Conservation (phyloP, 371 early-diverging fungal genomes). For the Syncephalastrum contaminatum region DNA sequence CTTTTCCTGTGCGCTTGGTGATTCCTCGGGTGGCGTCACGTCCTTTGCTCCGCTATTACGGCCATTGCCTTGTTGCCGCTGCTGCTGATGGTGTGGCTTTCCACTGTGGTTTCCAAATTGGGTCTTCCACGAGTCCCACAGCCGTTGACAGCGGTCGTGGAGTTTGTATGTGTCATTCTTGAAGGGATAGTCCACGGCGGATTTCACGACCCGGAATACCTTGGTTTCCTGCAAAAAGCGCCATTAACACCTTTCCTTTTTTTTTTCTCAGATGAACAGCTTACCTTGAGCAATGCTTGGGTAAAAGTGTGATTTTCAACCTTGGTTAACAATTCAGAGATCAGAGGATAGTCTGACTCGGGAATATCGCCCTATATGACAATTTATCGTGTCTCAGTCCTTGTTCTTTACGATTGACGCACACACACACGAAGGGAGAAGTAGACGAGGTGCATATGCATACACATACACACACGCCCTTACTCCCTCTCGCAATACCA, state of each 20-base stretch:
- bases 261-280: not conserved
- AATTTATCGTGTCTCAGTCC: too few relatives aligned
- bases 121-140: slow-evolving; percentile 41
- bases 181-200: slow-evolving; percentile 37
- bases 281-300: slow-evolving; percentile 44
- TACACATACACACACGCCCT: not conserved
- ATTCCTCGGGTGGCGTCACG: too few relatives aligned
- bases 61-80: not conserved
- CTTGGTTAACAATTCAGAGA: slow-evolving; percentile 34
- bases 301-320: slow-evolving; percentile 49
- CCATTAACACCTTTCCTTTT: not conserved
- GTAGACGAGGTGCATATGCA: too few relatives aligned
- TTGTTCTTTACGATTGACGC: too few relatives aligned
- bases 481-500: not conserved
- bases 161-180: slow-evolving; percentile 36
- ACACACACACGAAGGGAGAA: too few relatives aligned
- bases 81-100: slow-evolving; percentile 6
- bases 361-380: slow-evolving; percentile 44
- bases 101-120: slow-evolving; percentile 8
- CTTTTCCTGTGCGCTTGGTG: too few relatives aligned
- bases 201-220: slow-evolving; percentile 51
- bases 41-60: slow-evolving; percentile 1
- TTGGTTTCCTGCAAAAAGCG: slow-evolving; percentile 44
- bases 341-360: slow-evolving; percentile 43
- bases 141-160: slow-evolving; percentile 37